These are phyloP conservation scores for Bipolaris bicolor DNA, from an alignment of 2,329 filamentous ascomycete genomes.

Conservation along the genomic window DNA sequence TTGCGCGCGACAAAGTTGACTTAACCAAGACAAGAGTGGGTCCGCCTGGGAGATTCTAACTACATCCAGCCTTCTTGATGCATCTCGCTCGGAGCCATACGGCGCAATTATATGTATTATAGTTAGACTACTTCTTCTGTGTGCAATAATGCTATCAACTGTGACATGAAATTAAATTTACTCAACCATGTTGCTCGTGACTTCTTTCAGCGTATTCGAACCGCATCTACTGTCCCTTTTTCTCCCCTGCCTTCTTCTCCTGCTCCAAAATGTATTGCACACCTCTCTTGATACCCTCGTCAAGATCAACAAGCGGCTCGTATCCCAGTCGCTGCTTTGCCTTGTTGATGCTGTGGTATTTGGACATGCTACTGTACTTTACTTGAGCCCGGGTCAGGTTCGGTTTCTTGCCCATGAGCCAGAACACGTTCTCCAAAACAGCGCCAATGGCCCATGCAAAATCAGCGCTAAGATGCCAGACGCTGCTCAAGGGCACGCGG, in stretches of 20 bases:
- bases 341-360: constrained; percentile 80
- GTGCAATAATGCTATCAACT: background rate
- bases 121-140: background rate
- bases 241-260: constrained; percentile 38
- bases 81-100: background rate
- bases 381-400: constrained; percentile 58
- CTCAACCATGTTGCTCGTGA: background rate
- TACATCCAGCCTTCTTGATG: constrained; percentile 1
- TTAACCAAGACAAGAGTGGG: constrained; percentile 16
- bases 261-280: constrained; percentile 51
- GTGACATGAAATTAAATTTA: background rate
- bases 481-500: constrained; percentile 43
- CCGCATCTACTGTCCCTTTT: constrained; percentile 42
- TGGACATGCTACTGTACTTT: constrained; percentile 73
- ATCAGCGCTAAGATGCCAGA: constrained; percentile 54
- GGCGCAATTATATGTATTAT: constrained; percentile 2
- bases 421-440: constrained; percentile 54
- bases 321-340: constrained; percentile 74
- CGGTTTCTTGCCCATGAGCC: constrained; percentile 53
- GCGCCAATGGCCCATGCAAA: constrained; percentile 52
- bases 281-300: constrained; percentile 64
- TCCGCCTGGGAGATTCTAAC: constrained; percentile 17
- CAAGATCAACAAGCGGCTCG: constrained; percentile 67
- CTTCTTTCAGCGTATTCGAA: background rate
- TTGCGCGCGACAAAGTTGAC: constrained; percentile 16